phyloP scores from a whole-genome alignment of 768 basidiomycete genomes.

The Epithele typhae region DNA sequence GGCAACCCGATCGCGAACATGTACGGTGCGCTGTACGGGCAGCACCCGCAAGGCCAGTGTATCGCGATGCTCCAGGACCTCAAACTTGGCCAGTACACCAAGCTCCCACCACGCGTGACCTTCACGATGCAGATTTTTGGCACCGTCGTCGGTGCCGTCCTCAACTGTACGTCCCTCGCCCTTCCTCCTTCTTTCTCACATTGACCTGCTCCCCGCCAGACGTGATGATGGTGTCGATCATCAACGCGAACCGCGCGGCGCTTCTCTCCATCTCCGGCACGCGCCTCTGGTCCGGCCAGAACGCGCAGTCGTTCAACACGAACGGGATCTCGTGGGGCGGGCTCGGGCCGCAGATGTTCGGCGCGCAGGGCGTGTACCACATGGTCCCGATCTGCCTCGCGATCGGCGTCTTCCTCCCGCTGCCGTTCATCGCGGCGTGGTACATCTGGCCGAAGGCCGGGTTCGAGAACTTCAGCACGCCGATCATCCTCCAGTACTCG shows the following conservation, averaged over 20 bases:
- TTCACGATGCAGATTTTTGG: constrained; percentile 42
- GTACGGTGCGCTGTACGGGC: constrained; percentile 41
- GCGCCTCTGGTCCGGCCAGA: constrained; percentile 48
- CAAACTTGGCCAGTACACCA: constrained; percentile 52
- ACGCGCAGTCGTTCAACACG: constrained; percentile 46
- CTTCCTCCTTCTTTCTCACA: too few relatives aligned
- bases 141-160: constrained; percentile 47
- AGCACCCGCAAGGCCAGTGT: constrained; percentile 38
- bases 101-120: constrained; percentile 55
- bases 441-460: constrained; percentile 42
- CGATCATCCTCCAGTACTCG: constrained; percentile 34
- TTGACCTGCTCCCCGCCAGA: constrained; percentile 10
- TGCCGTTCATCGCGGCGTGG: constrained; percentile 49
- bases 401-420: constrained; percentile 48
- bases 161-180: constrained; percentile 30
- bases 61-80: constrained; percentile 51
- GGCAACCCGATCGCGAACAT: constrained; percentile 28
- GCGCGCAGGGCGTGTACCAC: constrained; percentile 10
- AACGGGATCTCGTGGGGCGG: constrained; percentile 56
- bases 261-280: constrained; percentile 48
- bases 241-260: constrained; percentile 29
- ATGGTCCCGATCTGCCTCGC: constrained; percentile 34
- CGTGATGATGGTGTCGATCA: constrained; percentile 27
- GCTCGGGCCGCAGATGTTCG: constrained; percentile 28
- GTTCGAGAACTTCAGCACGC: constrained; percentile 46